Evolutionary conservation across 768 basidiomycete species (phyloP).

Genomic region (Kwoniella sp.): DNA sequence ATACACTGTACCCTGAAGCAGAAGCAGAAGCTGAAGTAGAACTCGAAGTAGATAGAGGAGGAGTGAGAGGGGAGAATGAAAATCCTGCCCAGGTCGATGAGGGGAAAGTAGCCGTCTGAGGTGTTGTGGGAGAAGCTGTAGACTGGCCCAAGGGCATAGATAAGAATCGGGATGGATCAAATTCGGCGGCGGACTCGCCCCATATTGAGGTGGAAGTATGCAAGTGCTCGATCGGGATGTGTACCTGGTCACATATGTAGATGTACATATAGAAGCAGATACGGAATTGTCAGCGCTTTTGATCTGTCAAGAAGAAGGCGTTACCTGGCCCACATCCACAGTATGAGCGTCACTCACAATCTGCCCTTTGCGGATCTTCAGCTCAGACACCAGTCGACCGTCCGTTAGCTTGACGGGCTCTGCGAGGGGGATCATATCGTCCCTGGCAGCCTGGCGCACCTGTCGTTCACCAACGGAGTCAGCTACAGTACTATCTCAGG

Average conservation of each 20-base stretch:
- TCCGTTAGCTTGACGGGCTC: conserved; percentile 21
- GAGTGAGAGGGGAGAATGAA: neutral
- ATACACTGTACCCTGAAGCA: neutral
- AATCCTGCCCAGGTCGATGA: neutral
- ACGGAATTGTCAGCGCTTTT: no score
- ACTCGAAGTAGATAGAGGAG: neutral
- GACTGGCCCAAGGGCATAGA: neutral
- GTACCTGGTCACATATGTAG: neutral
- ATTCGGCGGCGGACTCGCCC: conserved; percentile 27
- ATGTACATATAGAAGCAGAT: neutral
- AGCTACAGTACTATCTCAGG: no score
- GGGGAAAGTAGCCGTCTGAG: conserved; percentile 8
- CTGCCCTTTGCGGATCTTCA: conserved; percentile 38
- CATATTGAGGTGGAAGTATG: conserved; percentile 30
- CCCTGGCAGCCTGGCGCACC: conserved; percentile 32
- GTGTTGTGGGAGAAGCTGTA: neutral
- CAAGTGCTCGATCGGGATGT: conserved; percentile 38
- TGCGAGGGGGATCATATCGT: conserved; percentile 37
- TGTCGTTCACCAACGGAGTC: conserved; percentile 1
- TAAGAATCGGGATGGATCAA: conserved; percentile 26
- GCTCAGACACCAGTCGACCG: conserved; percentile 25
- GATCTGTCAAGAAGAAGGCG: no score
- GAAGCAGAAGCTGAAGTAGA: neutral
- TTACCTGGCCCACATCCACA: no score
- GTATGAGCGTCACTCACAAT: conserved; percentile 11